Evolutionary conservation across 2,329 filamentous ascomycete species (phyloP), one percentile per base, ranked within the genome.

Genomic region (Aspergillus quadrilineatus): DNA sequence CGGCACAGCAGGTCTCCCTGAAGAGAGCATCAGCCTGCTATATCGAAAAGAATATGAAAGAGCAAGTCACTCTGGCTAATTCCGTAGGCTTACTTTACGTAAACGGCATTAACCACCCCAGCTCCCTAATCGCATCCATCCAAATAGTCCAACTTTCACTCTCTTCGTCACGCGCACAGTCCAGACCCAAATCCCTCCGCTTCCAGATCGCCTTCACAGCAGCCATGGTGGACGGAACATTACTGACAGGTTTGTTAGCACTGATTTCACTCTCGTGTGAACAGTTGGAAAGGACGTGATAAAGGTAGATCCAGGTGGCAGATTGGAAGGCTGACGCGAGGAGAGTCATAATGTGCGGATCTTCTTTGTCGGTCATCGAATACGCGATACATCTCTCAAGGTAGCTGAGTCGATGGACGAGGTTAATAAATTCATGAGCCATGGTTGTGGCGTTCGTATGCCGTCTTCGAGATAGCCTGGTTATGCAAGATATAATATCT

Each of bases 231-330:
- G 50, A 53, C 9, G 50, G 50, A 6, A 46, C 50, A 17, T 53
- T 53, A 29, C 50, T 53, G 10, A 53, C 43, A 4, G 42, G 50
- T 9, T 46, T 53, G 1, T 32, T 46, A 3, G 12, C 26, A n/a
- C 17, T 39, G 5, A 37, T 36, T 2, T 37, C 12, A 30, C 15
- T 46, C 1, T 53, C 39, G 8, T 41, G 30, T 15, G 41, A 17
- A 9, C 22, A 17, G 7, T 6, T 10, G 30, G 15, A 15, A 17
- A 53, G 8, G 12, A 41, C 41, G 41, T 53, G 30, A 22, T 44
- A 30, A 5, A 53, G 50, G 42, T 53, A 53, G 15, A 53, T 46
- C 42, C 30, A 53, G 42, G 50, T 37, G 15, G 50, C 50, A 9
- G 43, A 29, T 12, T 53, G 15, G 30, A 53, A 53, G 28, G 50